phyloP scores from a whole-genome alignment of 495 filamentous ascomycete genomes.

The Tetracladium marchalianum region DNA sequence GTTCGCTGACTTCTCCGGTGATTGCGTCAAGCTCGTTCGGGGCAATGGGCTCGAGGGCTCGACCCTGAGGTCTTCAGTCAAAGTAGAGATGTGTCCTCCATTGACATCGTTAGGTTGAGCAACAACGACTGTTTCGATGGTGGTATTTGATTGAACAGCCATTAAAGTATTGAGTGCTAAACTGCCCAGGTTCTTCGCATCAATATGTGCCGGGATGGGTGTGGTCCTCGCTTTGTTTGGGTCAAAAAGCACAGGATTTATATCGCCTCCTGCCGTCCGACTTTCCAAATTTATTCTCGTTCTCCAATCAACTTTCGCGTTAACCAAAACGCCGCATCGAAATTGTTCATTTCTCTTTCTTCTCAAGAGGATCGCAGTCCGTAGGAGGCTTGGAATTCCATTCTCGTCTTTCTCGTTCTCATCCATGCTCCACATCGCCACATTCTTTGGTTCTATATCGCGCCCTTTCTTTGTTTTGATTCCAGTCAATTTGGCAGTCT shows the following conservation, averaged over 20 bases:
- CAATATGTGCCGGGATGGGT: background rate
- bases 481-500: too few relatives aligned
- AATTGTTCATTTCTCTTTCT: constrained; percentile 1
- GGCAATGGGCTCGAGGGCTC: too few relatives aligned
- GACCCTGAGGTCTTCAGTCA: too few relatives aligned
- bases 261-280: background rate
- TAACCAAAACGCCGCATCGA: background rate
- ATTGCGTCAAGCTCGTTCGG: too few relatives aligned
- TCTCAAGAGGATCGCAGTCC: constrained; percentile 1
- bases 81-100: too few relatives aligned
- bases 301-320: background rate
- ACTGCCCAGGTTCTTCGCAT: constrained; percentile 3
- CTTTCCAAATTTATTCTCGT: background rate
- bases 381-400: constrained; percentile 4
- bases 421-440: constrained; percentile 1
- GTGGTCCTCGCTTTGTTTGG: background rate
- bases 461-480: constrained; percentile 6
- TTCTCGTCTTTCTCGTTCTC: background rate
- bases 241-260: constrained; percentile 7
- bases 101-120: too few relatives aligned
- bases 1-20: too few relatives aligned
- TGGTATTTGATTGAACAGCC: too few relatives aligned
- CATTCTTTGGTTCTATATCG: constrained; percentile 4
- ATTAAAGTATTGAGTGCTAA: too few relatives aligned
- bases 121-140: too few relatives aligned